Conservation (phyloP, 75 land plant genomes). For the Adiantum capillusveneris region DNA sequence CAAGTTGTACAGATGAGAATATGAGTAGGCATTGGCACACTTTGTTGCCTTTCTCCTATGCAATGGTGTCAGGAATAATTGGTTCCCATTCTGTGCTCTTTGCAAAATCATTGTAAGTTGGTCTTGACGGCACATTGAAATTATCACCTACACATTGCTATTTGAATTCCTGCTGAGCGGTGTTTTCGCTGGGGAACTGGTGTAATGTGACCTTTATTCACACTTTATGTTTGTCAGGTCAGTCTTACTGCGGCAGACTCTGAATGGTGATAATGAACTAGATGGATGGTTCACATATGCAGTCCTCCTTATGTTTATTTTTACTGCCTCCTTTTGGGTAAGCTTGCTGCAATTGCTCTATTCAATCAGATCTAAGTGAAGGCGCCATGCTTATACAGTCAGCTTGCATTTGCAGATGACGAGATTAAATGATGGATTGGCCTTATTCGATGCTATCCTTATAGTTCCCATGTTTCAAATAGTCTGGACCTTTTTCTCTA, state of each 20-base stretch:
- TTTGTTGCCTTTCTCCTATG: constrained; percentile 86
- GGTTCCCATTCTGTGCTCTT: constrained; percentile 97
- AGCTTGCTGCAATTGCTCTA: constrained; percentile 8
- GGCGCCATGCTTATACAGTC: neutral
- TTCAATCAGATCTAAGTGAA: no score
- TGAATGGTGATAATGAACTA: constrained; percentile 69
- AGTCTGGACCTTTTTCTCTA: constrained; percentile 98
- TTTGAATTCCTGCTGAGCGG: no score
- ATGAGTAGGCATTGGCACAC: constrained; percentile 63
- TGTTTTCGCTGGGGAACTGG: no score
- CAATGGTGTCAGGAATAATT: constrained; percentile 90
- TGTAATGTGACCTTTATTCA: no score
- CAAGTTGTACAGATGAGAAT: constrained; percentile 39
- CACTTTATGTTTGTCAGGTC: constrained; percentile 45
- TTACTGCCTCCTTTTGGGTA: constrained; percentile 99
- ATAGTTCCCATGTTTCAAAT: constrained; percentile 99
- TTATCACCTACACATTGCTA: no score
- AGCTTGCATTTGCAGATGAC: constrained; percentile 61
- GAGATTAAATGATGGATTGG: constrained; percentile 92
- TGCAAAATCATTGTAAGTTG: constrained; percentile 94
- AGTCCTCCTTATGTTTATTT: constrained; percentile 67
- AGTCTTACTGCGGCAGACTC: constrained; percentile 68
- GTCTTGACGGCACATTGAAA: neutral
- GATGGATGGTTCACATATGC: constrained; percentile 96
- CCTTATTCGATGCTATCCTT: constrained; percentile 90